A percentile compares a stretch with the other conserved stretches of the same genome.
Conservation (phyloP, 257 asterid species). For the Echites panduratus region DNA sequence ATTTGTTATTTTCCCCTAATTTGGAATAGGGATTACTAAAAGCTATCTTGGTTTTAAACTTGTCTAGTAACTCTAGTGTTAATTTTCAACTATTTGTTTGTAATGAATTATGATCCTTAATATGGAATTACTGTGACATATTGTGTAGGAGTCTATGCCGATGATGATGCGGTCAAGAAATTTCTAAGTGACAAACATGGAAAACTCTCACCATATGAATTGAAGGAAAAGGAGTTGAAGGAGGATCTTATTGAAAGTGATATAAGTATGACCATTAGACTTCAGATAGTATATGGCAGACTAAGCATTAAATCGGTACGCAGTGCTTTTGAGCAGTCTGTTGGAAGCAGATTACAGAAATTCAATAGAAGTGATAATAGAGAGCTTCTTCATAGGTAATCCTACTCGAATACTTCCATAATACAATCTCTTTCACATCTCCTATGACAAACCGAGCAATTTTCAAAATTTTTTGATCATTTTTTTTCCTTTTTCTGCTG, state of each 20-base stretch:
- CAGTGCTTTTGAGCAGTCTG: constrained; percentile 77
- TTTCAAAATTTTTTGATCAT: background rate
- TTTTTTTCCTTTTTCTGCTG: background rate
- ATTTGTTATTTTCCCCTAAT: background rate
- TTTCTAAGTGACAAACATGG: constrained; percentile 55
- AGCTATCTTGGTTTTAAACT: background rate
- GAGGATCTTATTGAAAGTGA: constrained; percentile 67
- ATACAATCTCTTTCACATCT: background rate
- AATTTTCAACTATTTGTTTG: background rate
- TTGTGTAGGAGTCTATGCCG: constrained; percentile 73
- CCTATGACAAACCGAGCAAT: background rate
- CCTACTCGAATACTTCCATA: background rate
- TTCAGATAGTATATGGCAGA: constrained; percentile 82
- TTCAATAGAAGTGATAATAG: constrained; percentile 61
- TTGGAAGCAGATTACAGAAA: constrained; percentile 60
- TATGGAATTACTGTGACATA: background rate
- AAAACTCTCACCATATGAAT: constrained; percentile 27
- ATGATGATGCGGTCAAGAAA: constrained; percentile 52
- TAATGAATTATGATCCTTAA: background rate
- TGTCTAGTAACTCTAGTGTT: background rate
- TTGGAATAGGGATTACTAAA: background rate
- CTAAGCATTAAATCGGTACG: constrained; percentile 68
- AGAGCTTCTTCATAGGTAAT: constrained; percentile 68
- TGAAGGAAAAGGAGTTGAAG: constrained; percentile 40
- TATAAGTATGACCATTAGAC: constrained; percentile 71